These are phyloP conservation scores for Penicillium concentricum DNA, from an alignment of 2,329 filamentous ascomycete species.

Conservation along the genomic window DNA sequence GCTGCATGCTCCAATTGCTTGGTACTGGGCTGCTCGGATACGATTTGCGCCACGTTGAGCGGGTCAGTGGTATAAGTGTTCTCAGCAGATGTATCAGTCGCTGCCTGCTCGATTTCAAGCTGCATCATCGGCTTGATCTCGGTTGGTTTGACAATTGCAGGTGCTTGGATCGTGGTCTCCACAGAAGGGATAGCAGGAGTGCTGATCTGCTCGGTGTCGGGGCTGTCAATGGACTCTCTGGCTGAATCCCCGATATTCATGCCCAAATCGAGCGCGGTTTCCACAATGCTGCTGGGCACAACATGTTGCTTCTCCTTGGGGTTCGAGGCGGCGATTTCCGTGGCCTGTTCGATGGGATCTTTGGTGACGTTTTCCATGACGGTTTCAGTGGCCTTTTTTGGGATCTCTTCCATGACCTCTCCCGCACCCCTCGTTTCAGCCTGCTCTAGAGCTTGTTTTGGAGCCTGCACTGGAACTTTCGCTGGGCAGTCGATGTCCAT, in stretches of 20 bases:
- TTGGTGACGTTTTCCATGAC: not conserved
- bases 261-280: not conserved
- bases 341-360: not conserved
- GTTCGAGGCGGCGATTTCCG: not conserved
- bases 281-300: no score
- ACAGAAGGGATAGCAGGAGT: not conserved
- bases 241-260: not conserved
- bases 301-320: not conserved
- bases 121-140: not conserved
- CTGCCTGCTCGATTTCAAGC: not conserved
- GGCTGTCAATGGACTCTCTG: not conserved
- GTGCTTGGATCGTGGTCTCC: not conserved
- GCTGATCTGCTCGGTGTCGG: not conserved
- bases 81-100: not conserved
- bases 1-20: not conserved
- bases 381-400: not conserved
- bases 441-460: not conserved
- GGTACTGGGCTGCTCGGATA: not conserved
- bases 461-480: not conserved
- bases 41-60: not conserved
- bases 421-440: not conserved
- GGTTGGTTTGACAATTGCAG: not conserved
- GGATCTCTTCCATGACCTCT: not conserved
- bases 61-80: no score
- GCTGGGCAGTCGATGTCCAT: not conserved